Conservation (phyloP, 2,329 filamentous ascomycete genomes). For the Macroventuria anomochaeta region DNA sequence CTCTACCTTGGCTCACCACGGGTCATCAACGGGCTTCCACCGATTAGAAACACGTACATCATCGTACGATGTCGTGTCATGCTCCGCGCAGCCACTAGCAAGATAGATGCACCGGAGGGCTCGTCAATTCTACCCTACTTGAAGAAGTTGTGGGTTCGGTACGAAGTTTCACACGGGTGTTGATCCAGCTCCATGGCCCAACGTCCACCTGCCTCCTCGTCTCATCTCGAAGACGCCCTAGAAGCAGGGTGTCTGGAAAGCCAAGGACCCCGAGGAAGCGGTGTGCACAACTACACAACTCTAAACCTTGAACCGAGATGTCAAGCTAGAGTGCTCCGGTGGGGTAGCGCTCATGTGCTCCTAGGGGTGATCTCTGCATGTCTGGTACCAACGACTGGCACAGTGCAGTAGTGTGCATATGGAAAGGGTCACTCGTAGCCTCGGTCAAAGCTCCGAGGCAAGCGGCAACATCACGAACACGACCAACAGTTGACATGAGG, state of each 20-base stretch:
- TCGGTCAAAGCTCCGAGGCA: not conserved
- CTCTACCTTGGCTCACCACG: not conserved
- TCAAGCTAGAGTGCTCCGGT: not conserved
- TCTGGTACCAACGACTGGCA: not conserved
- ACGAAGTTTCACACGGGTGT: not conserved
- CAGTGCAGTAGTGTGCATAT: not conserved
- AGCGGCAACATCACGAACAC: not conserved
- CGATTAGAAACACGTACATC: not conserved
- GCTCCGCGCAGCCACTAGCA: not conserved
- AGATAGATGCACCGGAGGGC: not conserved
- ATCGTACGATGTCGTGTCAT: slow-evolving; percentile 2
- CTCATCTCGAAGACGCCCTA: not conserved
- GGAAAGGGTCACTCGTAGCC: not conserved
- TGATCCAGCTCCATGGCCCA: slow-evolving; percentile 5
- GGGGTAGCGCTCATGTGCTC: not conserved
- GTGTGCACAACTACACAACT: slow-evolving; percentile 1
- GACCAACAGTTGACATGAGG: not conserved
- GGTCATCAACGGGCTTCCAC: not conserved
- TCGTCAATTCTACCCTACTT: not conserved
- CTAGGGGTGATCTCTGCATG: not conserved
- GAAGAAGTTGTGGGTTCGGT: not conserved
- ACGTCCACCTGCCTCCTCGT: not conserved
- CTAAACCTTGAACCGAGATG: not conserved
- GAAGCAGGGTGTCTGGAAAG: not conserved
- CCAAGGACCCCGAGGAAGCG: not conserved